Evolutionary conservation across 768 basidiomycete species (phyloP).

Genomic region (Leccinum longicurvipes): DNA sequence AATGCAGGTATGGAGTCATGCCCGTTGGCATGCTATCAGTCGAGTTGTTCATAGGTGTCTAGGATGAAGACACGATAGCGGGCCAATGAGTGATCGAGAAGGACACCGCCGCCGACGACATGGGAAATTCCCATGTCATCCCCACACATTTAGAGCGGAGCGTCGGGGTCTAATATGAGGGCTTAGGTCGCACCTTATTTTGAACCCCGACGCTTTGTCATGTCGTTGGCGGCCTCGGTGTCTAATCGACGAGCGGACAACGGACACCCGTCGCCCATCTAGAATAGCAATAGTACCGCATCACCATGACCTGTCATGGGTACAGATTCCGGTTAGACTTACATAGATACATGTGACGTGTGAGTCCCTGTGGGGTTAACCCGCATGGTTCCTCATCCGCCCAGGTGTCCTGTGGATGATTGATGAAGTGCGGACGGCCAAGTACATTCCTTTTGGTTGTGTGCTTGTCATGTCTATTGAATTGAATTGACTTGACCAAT

Average conservation of each 20-base stretch:
- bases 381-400: too few species aligned
- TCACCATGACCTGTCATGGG: background rate
- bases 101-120: background rate
- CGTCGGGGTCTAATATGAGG: background rate
- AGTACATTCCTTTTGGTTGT: too few species aligned
- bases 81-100: background rate
- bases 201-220: too few species aligned
- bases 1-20: slow-evolving; percentile 74
- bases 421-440: background rate
- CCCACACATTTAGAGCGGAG: background rate
- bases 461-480: background rate
- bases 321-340: too few species aligned
- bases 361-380: too few species aligned
- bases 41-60: slow-evolving; percentile 4
- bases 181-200: too few species aligned
- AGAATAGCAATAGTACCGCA: too few species aligned
- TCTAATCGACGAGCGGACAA: too few species aligned
- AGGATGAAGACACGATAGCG: background rate
- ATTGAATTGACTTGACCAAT: background rate
- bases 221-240: too few species aligned
- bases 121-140: background rate
- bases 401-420: too few species aligned
- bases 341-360: too few species aligned
- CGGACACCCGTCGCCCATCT: too few species aligned
- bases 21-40: slow-evolving; percentile 15